phyloP scores from a whole-genome alignment of 345 rosid genomes.

The Brassica carinata region DNA sequence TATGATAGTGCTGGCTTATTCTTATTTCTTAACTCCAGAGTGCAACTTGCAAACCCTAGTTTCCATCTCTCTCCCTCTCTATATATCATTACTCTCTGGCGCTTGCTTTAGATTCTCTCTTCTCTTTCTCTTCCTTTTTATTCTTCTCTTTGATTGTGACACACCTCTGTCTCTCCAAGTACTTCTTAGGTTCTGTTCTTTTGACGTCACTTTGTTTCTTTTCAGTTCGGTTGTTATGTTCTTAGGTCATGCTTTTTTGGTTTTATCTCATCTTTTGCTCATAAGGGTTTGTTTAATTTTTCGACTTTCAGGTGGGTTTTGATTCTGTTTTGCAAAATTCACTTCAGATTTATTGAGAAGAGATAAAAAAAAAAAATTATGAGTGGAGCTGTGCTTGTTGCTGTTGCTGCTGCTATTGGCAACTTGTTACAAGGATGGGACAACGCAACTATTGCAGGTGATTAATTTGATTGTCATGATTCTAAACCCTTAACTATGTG shows the following conservation, averaged over 20 bases:
- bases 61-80: slow-evolving; percentile 10
- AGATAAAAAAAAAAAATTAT: slow-evolving; percentile 44
- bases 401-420: slow-evolving; percentile 89
- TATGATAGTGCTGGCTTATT: slow-evolving; percentile 44
- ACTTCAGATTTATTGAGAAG: slow-evolving; percentile 28
- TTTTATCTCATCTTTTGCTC: slow-evolving; percentile 5
- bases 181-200: slow-evolving; percentile 16
- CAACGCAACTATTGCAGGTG: slow-evolving; percentile 97
- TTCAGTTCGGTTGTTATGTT: slow-evolving; percentile 27
- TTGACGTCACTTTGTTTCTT: slow-evolving; percentile 25
- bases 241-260: slow-evolving; percentile 33
- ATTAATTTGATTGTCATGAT: slow-evolving; percentile 6
- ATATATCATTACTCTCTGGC: slow-evolving; percentile 12
- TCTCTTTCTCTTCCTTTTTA: neutral
- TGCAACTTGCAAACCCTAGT: slow-evolving; percentile 45
- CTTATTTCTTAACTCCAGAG: slow-evolving; percentile 40
- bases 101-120: slow-evolving; percentile 29
- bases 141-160: slow-evolving; percentile 42
- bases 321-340: slow-evolving; percentile 29
- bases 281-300: slow-evolving; percentile 33
- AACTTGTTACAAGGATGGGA: slow-evolving; percentile 99
- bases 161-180: slow-evolving; percentile 24
- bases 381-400: slow-evolving; percentile 89
- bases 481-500: neutral
- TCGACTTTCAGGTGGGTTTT: slow-evolving; percentile 39